phyloP scores from a whole-genome alignment of 768 basidiomycete genomes.

The Boletellus ananiceps region DNA sequence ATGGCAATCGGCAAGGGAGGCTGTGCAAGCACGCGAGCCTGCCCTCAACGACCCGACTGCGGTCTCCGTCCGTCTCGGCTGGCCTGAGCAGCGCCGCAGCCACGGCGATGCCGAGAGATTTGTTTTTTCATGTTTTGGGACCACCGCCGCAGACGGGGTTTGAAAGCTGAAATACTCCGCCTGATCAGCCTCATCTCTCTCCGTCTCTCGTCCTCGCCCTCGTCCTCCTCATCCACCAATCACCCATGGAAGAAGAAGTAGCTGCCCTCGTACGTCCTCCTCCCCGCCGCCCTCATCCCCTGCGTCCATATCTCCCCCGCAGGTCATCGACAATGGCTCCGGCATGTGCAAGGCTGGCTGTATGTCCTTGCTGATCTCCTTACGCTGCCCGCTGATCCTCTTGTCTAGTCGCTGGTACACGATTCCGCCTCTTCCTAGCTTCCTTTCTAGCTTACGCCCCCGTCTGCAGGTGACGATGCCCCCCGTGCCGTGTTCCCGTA shows the following conservation, averaged over 20 bases:
- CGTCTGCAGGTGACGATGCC: conserved; percentile 74
- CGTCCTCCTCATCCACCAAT: conserved; percentile 22
- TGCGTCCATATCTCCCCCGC: background rate
- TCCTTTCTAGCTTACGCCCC: conserved; percentile 4
- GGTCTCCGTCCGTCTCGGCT: background rate
- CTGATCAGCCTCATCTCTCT: conserved; percentile 19
- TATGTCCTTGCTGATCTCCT: conserved; percentile 40
- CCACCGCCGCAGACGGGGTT: conserved; percentile 15
- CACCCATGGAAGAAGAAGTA: conserved; percentile 60
- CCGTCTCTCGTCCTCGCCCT: conserved; percentile 15
- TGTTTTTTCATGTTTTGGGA: conserved; percentile 21
- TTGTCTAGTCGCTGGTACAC: conserved; percentile 58
- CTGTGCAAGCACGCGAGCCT: background rate
- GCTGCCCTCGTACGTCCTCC: conserved; percentile 44
- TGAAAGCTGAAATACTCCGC: conserved; percentile 26
- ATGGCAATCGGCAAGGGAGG: conserved; percentile 7
- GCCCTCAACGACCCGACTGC: background rate
- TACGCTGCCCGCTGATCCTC: conserved; percentile 17
- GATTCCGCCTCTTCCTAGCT: background rate
- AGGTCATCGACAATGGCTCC: conserved; percentile 93
- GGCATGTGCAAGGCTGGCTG: conserved; percentile 99
- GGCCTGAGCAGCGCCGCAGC: background rate
- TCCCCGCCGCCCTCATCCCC: conserved; percentile 2
- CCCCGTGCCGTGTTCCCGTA: conserved; percentile 95
- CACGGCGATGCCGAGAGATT: background rate